phyloP scores from a whole-genome alignment of 2,329 filamentous ascomycete genomes.

The Cordyceps cicadae region DNA sequence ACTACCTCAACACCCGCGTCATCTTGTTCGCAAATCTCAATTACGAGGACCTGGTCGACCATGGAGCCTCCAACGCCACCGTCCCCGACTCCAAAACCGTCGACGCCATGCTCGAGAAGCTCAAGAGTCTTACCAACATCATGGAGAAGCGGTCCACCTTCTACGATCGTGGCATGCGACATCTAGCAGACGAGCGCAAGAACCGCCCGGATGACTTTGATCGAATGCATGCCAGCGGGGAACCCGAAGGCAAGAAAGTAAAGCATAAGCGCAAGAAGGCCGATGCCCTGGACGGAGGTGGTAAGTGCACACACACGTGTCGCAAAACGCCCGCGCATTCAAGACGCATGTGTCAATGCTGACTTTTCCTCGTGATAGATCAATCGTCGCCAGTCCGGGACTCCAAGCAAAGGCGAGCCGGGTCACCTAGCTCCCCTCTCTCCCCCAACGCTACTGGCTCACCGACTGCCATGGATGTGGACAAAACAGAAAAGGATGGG shows the following conservation, averaged over 20 bases:
- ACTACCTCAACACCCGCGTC: slow-evolving; percentile 58
- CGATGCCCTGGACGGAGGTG: slow-evolving; percentile 1
- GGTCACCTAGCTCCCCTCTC: slow-evolving; percentile 51
- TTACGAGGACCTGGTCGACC: slow-evolving; percentile 63
- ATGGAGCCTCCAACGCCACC: slow-evolving; percentile 45
- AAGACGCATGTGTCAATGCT: neutral
- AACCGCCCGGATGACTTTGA: slow-evolving; percentile 49
- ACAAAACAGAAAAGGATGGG: slow-evolving; percentile 39
- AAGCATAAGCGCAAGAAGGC: slow-evolving; percentile 79
- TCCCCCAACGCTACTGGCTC: slow-evolving; percentile 46
- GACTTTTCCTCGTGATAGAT: slow-evolving; percentile 27
- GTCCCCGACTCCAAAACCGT: slow-evolving; percentile 57
- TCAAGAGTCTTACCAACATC: slow-evolving; percentile 56
- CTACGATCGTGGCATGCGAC: slow-evolving; percentile 66
- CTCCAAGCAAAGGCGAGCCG: slow-evolving; percentile 45
- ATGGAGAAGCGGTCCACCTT: slow-evolving; percentile 59
- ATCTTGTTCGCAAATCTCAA: slow-evolving; percentile 51
- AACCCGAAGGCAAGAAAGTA: slow-evolving; percentile 45
- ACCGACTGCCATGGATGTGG: slow-evolving; percentile 50
- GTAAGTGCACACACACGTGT: neutral
- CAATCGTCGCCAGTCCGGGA: slow-evolving; percentile 47
- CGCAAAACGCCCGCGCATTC: neutral
- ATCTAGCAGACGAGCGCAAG: slow-evolving; percentile 58
- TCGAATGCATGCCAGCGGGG: slow-evolving; percentile 37
- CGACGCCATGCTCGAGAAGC: slow-evolving; percentile 53